Percentiles rank a stretch among this genome's conserved stretches.
Conservation (phyloP, 495 filamentous ascomycete species). For the Penicillium angulare region DNA sequence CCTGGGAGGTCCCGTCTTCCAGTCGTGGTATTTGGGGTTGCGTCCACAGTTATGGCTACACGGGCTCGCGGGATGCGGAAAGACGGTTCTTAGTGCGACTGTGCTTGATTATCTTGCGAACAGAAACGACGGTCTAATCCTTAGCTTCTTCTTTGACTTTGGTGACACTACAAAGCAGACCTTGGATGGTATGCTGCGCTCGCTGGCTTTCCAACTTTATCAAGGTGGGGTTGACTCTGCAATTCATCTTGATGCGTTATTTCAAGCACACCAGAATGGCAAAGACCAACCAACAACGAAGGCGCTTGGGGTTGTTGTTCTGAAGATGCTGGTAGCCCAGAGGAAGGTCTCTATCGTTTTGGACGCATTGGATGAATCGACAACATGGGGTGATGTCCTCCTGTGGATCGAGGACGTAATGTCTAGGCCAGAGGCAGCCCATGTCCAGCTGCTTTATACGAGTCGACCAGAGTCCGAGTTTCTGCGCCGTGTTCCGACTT, state of each 20-base stretch:
- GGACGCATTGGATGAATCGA: slow-evolving; percentile 33
- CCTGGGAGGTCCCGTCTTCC: slow-evolving; percentile 1
- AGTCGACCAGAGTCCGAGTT: slow-evolving; percentile 31
- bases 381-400: slow-evolving; percentile 18
- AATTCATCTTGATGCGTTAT: slow-evolving; percentile 14
- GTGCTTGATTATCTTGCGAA: slow-evolving; percentile 18
- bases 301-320: slow-evolving; percentile 8
- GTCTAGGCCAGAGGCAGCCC: slow-evolving; percentile 5
- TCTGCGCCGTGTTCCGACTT: slow-evolving; percentile 6
- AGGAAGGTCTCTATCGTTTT: slow-evolving; percentile 18
- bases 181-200: slow-evolving; percentile 24
- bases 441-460: slow-evolving; percentile 25
- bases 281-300: slow-evolving; percentile 13
- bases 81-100: slow-evolving; percentile 22
- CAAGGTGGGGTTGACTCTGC: slow-evolving; percentile 3
- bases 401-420: slow-evolving; percentile 18
- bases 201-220: slow-evolving; percentile 27
- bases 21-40: slow-evolving; percentile 15
- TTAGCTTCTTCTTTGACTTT: slow-evolving; percentile 33
- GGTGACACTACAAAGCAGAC: slow-evolving; percentile 23
- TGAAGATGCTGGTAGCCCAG: slow-evolving; percentile 16
- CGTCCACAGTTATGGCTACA: slow-evolving; percentile 19
- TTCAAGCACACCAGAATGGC: slow-evolving; percentile 17
- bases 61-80: slow-evolving; percentile 24
- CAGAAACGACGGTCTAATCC: slow-evolving; percentile 9